Percentiles rank a stretch among this genome's conserved stretches.
Evolutionary conservation across 129 eudicot genomes (phyloP).

Genomic region (Ambrosia trifida): DNA sequence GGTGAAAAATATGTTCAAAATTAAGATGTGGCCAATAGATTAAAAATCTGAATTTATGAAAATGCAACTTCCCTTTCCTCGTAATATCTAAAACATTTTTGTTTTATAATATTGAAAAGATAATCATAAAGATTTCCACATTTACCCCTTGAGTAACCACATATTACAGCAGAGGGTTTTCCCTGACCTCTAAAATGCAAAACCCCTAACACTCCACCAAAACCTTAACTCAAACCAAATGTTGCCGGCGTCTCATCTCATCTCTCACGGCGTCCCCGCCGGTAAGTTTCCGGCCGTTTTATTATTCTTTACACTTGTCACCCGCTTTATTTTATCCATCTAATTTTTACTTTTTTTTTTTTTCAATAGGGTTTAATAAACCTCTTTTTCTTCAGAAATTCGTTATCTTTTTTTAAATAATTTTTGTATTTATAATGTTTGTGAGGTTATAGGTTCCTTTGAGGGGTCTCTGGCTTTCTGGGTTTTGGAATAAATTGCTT

Average conservation of each 20-base stretch:
- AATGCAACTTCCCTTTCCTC: too few relatives aligned
- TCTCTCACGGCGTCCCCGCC: slow-evolving; percentile 34
- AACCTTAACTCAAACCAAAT: slow-evolving; percentile 27
- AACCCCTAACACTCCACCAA: slow-evolving; percentile 30
- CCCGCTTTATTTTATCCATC: neutral
- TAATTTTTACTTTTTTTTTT: neutral
- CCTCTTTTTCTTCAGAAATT: slow-evolving; percentile 9
- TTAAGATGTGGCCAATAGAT: too few relatives aligned
- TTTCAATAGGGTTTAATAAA: neutral
- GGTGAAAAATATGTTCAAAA: too few relatives aligned
- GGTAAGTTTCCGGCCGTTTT: slow-evolving; percentile 22
- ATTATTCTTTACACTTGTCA: neutral
- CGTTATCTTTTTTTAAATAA: neutral
- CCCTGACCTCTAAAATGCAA: slow-evolving; percentile 30
- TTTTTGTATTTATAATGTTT: neutral
- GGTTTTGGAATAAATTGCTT: slow-evolving; percentile 11
- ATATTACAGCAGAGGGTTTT: slow-evolving; percentile 29
- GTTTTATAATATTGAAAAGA: neutral
- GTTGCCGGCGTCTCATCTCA: slow-evolving; percentile 44
- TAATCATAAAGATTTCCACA: neutral
- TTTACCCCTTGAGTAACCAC: slow-evolving; percentile 7
- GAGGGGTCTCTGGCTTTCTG: neutral
- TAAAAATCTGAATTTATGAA: too few relatives aligned
- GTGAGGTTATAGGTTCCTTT: neutral
- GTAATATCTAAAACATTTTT: too few relatives aligned